These are phyloP conservation scores for Clonostachys byssicola DNA, from an alignment of 2,329 filamentous ascomycete genomes.

Conservation along the genomic window DNA sequence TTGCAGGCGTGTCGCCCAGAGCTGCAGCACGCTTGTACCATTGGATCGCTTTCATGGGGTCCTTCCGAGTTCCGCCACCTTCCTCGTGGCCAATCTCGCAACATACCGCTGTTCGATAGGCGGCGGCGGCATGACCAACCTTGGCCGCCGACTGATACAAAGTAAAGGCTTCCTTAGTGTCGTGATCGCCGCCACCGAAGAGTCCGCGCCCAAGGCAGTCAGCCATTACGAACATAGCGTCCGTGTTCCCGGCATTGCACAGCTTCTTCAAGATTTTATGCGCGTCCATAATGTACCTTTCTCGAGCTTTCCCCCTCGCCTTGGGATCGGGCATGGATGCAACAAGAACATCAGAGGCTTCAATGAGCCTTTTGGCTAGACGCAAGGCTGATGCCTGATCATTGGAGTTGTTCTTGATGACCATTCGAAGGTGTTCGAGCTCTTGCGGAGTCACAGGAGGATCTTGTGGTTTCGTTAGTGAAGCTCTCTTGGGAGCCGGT, in stretches of 20 bases:
- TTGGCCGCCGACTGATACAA: slow-evolving; percentile 95
- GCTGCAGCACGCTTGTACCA: slow-evolving; percentile 96
- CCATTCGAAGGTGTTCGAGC: slow-evolving; percentile 68
- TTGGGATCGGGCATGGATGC: slow-evolving; percentile 62
- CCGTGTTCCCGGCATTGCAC: slow-evolving; percentile 64
- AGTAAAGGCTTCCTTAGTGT: slow-evolving; percentile 88
- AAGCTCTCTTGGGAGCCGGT: slow-evolving; percentile 9
- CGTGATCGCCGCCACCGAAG: slow-evolving; percentile 72
- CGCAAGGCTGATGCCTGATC: slow-evolving; percentile 69
- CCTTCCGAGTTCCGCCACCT: slow-evolving; percentile 85
- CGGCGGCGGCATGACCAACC: slow-evolving; percentile 76
- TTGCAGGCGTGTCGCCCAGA: slow-evolving; percentile 85
- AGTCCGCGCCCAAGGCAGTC: slow-evolving; percentile 82
- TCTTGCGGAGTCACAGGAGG: slow-evolving; percentile 70
- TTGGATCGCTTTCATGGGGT: slow-evolving; percentile 90
- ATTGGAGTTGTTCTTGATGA: slow-evolving; percentile 65
- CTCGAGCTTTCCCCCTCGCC: slow-evolving; percentile 69
- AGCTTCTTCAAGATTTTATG: slow-evolving; percentile 92
- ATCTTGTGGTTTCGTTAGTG: slow-evolving; percentile 24
- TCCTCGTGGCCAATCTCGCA: slow-evolving; percentile 95
- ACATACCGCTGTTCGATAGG: slow-evolving; percentile 93
- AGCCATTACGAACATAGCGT: slow-evolving; percentile 91
- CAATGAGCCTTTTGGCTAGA: slow-evolving; percentile 79
- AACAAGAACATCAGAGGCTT: slow-evolving; percentile 76
- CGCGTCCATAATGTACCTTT: slow-evolving; percentile 80